These are phyloP conservation scores for Endoconidiophora laricicola DNA, from an alignment of 2,329 filamentous ascomycete species.

Conservation along the genomic window DNA sequence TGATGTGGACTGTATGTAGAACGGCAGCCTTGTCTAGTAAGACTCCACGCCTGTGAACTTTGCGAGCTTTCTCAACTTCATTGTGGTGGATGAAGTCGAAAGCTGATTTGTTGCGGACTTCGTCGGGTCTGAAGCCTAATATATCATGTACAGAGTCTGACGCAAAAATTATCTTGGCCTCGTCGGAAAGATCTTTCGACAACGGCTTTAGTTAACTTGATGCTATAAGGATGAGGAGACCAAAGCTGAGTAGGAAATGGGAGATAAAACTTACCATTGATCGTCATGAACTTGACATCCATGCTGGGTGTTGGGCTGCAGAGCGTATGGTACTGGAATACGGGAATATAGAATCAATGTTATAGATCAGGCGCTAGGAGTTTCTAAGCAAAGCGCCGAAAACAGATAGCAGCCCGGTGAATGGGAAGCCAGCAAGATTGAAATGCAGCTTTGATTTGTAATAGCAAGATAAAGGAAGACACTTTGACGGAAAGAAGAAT, in stretches of 20 bases:
- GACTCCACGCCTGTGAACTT: constrained; percentile 56
- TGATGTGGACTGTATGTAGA: constrained; percentile 30
- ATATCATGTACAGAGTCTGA: constrained; percentile 75
- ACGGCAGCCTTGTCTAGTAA: constrained; percentile 72
- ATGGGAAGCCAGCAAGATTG: no score
- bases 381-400: no score
- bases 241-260: background rate
- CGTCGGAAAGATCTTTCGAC: constrained; percentile 47
- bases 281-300: constrained; percentile 84
- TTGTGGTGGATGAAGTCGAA: constrained; percentile 80
- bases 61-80: constrained; percentile 58
- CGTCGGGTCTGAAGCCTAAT: constrained; percentile 59
- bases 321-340: no score
- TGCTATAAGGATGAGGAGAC: background rate
- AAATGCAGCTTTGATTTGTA: no score
- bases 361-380: no score
- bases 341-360: no score
- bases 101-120: constrained; percentile 58
- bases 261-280: constrained; percentile 49
- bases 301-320: constrained; percentile 25
- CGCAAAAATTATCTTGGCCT: constrained; percentile 67
- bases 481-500: no score
- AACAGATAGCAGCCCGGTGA: no score
- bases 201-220: constrained; percentile 9
- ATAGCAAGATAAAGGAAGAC: no score